Conservation (phyloP, 495 filamentous ascomycete genomes). For the Bryoglossum gracile region DNA sequence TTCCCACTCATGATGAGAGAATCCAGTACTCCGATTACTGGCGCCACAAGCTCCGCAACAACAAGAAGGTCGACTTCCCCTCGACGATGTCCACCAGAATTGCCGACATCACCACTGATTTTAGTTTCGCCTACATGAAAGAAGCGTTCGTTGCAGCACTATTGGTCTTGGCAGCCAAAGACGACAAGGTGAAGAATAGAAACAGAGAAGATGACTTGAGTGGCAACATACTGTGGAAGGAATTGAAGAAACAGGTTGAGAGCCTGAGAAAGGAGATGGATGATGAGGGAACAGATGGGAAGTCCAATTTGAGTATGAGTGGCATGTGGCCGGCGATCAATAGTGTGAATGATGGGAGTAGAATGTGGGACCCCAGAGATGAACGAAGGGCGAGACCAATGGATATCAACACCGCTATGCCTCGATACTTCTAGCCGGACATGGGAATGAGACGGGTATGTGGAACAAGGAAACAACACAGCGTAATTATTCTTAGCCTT, state of each 20-base stretch:
- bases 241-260: slow-evolving; percentile 50
- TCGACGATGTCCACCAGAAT: slow-evolving; percentile 43
- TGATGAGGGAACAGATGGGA: slow-evolving; percentile 15
- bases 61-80: slow-evolving; percentile 49
- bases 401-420: slow-evolving; percentile 7
- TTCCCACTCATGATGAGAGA: slow-evolving; percentile 46
- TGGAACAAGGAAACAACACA: too few species aligned
- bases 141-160: slow-evolving; percentile 56
- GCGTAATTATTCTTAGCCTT: too few species aligned
- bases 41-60: slow-evolving; percentile 48
- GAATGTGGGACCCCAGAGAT: neutral
- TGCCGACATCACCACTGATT: slow-evolving; percentile 50
- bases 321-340: slow-evolving; percentile 8
- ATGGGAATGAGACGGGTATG: too few species aligned
- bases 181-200: slow-evolving; percentile 25
- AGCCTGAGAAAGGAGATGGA: slow-evolving; percentile 50
- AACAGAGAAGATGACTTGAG: slow-evolving; percentile 32
- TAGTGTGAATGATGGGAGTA: slow-evolving; percentile 4
- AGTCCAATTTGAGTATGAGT: slow-evolving; percentile 6
- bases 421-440: slow-evolving; percentile 4
- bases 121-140: slow-evolving; percentile 61
- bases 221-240: slow-evolving; percentile 43
- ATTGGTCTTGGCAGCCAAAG: slow-evolving; percentile 35
- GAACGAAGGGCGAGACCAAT: slow-evolving; percentile 1
- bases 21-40: slow-evolving; percentile 51